Percentiles rank a stretch among this genome's conserved stretches.
These are phyloP conservation scores for Solanum medicagineum DNA, from an alignment of 257 asterid genomes.

Conservation along the genomic window DNA sequence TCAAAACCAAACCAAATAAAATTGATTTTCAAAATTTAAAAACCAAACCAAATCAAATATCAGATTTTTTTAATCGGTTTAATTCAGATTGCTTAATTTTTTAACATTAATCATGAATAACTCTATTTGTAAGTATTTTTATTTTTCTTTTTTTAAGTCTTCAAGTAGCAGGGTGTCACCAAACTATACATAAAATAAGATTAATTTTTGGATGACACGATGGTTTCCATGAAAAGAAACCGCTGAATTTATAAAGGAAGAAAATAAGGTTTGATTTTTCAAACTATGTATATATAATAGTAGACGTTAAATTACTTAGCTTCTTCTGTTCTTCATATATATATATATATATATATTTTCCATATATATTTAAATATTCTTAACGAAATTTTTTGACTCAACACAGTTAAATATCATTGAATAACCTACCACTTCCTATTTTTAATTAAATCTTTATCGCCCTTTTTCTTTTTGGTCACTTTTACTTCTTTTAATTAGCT, in stretches of 20 bases:
- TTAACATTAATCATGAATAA: too few relatives aligned
- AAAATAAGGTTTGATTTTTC: not conserved
- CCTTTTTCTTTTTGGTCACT: not conserved
- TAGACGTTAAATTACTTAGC: not conserved
- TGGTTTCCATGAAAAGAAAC: not conserved
- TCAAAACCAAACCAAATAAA: too few relatives aligned
- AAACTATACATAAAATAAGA: not conserved
- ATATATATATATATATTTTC: too few relatives aligned
- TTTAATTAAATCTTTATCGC: not conserved
- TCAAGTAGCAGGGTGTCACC: not conserved
- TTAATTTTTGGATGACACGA: not conserved
- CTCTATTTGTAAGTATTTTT: not conserved
- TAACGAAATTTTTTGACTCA: too few relatives aligned
- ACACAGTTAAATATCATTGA: not conserved
- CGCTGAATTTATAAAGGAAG: not conserved
- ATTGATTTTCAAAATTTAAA: too few relatives aligned
- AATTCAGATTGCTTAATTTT: too few relatives aligned
- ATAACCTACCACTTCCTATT: not conserved
- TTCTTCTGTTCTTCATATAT: not conserved
- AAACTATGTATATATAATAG: not conserved
- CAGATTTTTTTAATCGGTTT: too few relatives aligned
- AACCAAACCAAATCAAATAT: too few relatives aligned
- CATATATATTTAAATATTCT: not conserved
- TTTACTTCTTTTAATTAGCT: not conserved
- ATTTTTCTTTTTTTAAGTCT: not conserved